These are phyloP conservation scores for Lasiodiplodia gonubiensis DNA, from an alignment of 2,329 filamentous ascomycete species.

Conservation along the genomic window DNA sequence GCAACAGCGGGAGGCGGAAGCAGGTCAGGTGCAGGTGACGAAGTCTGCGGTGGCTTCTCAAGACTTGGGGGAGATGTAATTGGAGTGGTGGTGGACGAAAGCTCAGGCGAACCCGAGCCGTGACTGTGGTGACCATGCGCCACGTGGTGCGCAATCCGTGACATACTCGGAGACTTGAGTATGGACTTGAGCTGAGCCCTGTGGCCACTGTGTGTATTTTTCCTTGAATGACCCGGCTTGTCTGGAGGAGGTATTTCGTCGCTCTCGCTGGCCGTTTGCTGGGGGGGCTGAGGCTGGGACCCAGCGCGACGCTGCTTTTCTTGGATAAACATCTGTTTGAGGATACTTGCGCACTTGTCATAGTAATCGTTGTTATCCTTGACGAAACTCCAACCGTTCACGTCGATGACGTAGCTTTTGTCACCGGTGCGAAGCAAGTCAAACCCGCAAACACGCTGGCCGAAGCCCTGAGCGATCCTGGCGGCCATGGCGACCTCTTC, in stretches of 20 bases:
- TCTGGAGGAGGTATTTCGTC: conserved; percentile 20
- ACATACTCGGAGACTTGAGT: conserved; percentile 69
- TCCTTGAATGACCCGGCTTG: conserved; percentile 35
- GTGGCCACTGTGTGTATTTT: conserved; percentile 44
- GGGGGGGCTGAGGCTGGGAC: conserved; percentile 56
- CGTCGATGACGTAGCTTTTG: conserved; percentile 96
- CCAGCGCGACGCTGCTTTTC: conserved; percentile 71
- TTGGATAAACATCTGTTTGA: conserved; percentile 85
- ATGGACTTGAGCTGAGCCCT: conserved; percentile 61
- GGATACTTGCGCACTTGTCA: conserved; percentile 83
- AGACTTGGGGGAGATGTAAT: conserved; percentile 51
- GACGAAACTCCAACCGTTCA: conserved; percentile 99
- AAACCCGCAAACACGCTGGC: conserved; percentile 94
- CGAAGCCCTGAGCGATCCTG: conserved; percentile 89
- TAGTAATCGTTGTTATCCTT: conserved; percentile 99
- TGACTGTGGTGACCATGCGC: conserved; percentile 47
- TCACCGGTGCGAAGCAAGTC: conserved; percentile 87
- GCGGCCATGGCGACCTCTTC: conserved; percentile 86
- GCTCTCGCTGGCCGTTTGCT: conserved; percentile 39
- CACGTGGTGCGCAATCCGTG: conserved; percentile 59
- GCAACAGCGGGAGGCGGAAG: conserved; percentile 37
- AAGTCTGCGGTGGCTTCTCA: conserved; percentile 44
- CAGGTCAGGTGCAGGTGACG: conserved; percentile 34
- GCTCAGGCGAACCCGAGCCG: conserved; percentile 54
- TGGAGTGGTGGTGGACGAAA: conserved; percentile 48